Conservation (phyloP, 2,329 filamentous ascomycete genomes). For the Chaetomium strumarium region DNA sequence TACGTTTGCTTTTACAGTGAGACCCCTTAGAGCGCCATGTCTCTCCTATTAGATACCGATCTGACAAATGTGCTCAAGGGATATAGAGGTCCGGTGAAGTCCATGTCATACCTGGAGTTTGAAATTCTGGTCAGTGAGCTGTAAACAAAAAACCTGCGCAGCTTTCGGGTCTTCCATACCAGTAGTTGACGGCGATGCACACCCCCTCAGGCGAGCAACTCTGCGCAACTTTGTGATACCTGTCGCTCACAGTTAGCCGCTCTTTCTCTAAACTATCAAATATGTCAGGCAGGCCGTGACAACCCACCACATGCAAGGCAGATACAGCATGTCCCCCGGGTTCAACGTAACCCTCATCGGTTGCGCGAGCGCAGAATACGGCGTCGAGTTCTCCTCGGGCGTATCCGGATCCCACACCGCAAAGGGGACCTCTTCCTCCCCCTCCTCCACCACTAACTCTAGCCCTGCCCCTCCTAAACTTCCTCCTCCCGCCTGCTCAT, state of each 20-base stretch:
- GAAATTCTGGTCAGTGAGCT: background rate
- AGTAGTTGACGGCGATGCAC: conserved; percentile 77
- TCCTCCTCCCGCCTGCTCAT: background rate
- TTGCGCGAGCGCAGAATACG: conserved; percentile 52
- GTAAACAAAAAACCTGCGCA: background rate
- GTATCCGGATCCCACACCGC: conserved; percentile 69
- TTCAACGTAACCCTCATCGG: conserved; percentile 63
- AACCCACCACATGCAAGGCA: conserved; percentile 70
- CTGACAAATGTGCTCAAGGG: conserved; percentile 52
- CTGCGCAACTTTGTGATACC: conserved; percentile 78
- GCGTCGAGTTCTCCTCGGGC: conserved; percentile 44
- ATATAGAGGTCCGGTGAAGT: conserved; percentile 65
- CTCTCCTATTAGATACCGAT: conserved; percentile 24
- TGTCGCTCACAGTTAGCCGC: conserved; percentile 23
- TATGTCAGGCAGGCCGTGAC: background rate
- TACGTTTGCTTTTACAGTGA: no score
- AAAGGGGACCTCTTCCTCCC: conserved; percentile 52
- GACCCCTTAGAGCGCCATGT: no score
- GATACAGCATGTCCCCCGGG: conserved; percentile 73
- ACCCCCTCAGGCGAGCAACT: conserved; percentile 62
- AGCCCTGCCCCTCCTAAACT: conserved; percentile 8
- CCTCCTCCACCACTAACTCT: conserved; percentile 29
- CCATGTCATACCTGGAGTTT: conserved; percentile 67
- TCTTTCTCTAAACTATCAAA: background rate
- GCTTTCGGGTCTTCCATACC: conserved; percentile 40